Base-by-base conservation (phyloP, 306 rosid genomes). In the Begonia masoniana region DNA sequence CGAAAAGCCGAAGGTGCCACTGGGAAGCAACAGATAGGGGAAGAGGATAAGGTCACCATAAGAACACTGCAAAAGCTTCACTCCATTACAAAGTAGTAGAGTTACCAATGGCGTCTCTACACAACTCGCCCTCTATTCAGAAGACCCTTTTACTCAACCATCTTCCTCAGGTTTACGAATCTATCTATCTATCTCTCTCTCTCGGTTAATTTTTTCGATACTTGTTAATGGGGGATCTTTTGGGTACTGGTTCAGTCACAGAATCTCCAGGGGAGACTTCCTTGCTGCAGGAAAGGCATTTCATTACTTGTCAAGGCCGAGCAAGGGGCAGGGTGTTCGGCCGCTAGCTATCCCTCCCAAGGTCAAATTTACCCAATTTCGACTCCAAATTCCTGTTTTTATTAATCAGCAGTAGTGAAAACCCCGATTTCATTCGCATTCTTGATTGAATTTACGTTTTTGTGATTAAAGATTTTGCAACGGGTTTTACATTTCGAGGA, bases 271-370 rank as follows among this genome's bases (percentile, higher is more conserved):
- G 62, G 69, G 21, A 52, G 60, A 56, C 75, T 60, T 47, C 77
- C 76, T 51, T 76, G 77, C 52, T 59, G 73, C 55, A 72, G 82
- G 75, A 82, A 79, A 60, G 82, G 73, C 24, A 24, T 75, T 60
- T 76, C 93, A 3, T 71, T 77, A 62, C 59, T 67, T 43, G 73
- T 83, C 52, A 83, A 70, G 64, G 80, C 95, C 45, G 58, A 76
- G 13, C 93, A 77, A 14, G 63, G 71, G 12, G 63, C 69, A 36
- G 23, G 62, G 12, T 71, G 83, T 65, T 71, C 85, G 16, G 49
- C 52, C 17, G 50, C 53, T 15, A 66, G 52, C 57, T 74, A 71
- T 24, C 70, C 70, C 57, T 70, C 84, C 56, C 88, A 76, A 77
- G 93, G 94, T 85, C 70, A 39, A 26, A 3, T 49, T 58, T 60